Evolutionary conservation across 2,329 filamentous ascomycete species (phyloP).

Genomic region (Lasiodiplodia citricola): DNA sequence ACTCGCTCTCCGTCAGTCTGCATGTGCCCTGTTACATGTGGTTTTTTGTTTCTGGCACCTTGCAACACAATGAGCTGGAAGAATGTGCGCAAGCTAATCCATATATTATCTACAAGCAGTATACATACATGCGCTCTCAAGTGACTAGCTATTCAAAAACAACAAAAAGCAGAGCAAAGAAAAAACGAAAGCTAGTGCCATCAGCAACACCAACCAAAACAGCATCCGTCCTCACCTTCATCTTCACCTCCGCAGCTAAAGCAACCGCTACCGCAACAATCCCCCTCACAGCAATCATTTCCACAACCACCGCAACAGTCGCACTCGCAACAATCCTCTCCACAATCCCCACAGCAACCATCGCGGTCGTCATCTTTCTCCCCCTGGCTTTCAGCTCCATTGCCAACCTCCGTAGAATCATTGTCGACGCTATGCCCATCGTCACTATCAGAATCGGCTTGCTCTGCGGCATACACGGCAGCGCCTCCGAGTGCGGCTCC

Average conservation of each 20-base stretch:
- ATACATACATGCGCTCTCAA: too few species aligned
- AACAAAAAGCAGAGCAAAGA: too few species aligned
- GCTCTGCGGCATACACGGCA: neutral
- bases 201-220: neutral
- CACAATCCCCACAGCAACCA: neutral
- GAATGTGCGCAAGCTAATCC: too few species aligned
- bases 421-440: neutral
- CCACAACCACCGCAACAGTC: neutral
- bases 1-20: too few species aligned
- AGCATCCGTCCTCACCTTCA: neutral
- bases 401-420: too few species aligned
- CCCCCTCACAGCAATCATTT: neutral
- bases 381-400: neutral
- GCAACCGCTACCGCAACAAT: neutral
- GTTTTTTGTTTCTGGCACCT: too few species aligned
- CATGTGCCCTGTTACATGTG: too few species aligned
- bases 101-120: too few species aligned
- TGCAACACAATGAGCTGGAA: too few species aligned
- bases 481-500: neutral
- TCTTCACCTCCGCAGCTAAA: neutral
- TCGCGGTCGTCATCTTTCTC: neutral
- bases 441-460: neutral
- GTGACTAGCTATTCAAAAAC: too few species aligned
- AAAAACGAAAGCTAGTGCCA: neutral
- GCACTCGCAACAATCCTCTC: neutral